These are phyloP conservation scores for Pichia heedii DNA, from an alignment of 805 yeast species.

Conservation along the genomic window DNA sequence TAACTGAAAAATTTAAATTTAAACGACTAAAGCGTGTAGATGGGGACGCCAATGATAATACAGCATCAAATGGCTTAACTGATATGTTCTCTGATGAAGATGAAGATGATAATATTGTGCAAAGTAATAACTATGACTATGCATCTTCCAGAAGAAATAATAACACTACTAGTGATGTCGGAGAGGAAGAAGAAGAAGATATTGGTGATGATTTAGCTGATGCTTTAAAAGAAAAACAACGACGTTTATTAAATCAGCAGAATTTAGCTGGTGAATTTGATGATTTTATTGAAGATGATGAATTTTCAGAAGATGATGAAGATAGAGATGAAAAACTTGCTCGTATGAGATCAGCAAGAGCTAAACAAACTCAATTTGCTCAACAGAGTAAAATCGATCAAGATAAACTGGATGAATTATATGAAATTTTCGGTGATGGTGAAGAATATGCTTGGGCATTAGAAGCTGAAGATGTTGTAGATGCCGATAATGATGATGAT, in stretches of 20 bases:
- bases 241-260: slow-evolving; percentile 5
- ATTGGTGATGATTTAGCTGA: slow-evolving; percentile 22
- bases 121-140: slow-evolving; percentile 17
- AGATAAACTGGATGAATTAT: slow-evolving; percentile 85
- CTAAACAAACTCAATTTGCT: slow-evolving; percentile 23
- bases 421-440: slow-evolving; percentile 95
- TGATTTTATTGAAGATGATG: slow-evolving; percentile 96
- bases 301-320: slow-evolving; percentile 83
- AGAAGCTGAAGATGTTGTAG: slow-evolving; percentile 72
- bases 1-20: slow-evolving; percentile 39
- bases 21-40: slow-evolving; percentile 80
- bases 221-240: slow-evolving; percentile 21
- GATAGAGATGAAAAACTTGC: slow-evolving; percentile 39
- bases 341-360: slow-evolving; percentile 27
- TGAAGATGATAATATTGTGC: slow-evolving; percentile 19
- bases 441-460: slow-evolving; percentile 97
- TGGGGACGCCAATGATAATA: slow-evolving; percentile 28
- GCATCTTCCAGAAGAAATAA: slow-evolving; percentile 14
- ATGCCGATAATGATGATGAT: slow-evolving; percentile 45
- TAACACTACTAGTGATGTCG: slow-evolving; percentile 18
- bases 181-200: slow-evolving; percentile 26
- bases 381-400: slow-evolving; percentile 55
- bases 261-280: slow-evolving; percentile 55
- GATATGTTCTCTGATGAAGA: slow-evolving; percentile 67
- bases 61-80: slow-evolving; percentile 35